Evolutionary conservation across 2,329 filamentous ascomycete genomes (phyloP).

Genomic region (Aspergillus sp.): DNA sequence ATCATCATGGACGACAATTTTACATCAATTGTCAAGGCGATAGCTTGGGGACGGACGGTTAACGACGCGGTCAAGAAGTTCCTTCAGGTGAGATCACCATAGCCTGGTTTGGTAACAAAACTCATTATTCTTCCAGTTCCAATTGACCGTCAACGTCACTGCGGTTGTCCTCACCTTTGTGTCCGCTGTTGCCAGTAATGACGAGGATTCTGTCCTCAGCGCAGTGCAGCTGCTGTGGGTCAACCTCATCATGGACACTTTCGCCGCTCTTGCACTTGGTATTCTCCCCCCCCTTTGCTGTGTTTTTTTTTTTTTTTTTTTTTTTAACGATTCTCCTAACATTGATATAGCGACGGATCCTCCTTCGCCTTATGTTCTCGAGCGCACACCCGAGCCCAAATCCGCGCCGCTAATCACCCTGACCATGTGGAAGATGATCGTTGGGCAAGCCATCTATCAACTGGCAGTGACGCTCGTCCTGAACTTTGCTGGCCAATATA

Average conservation of each 20-base stretch:
- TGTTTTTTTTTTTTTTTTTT: too few relatives aligned
- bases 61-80: conserved; percentile 78
- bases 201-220: conserved; percentile 61
- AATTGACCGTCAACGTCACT: conserved; percentile 63
- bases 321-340: neutral
- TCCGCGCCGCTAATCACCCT: conserved; percentile 46
- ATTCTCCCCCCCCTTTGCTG: neutral
- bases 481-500: conserved; percentile 45
- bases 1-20: conserved; percentile 90
- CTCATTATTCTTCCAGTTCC: conserved; percentile 29
- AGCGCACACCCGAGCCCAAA: conserved; percentile 52
- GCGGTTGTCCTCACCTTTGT: conserved; percentile 66
- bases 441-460: conserved; percentile 45
- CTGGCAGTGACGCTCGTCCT: conserved; percentile 42
- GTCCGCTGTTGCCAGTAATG: conserved; percentile 58
- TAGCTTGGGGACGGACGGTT: conserved; percentile 76
- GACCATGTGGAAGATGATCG: conserved; percentile 50
- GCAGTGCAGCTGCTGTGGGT: conserved; percentile 69
- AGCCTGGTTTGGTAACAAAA: neutral
- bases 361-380: conserved; percentile 58
- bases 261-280: conserved; percentile 61
- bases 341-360: conserved; percentile 55
- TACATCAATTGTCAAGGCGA: conserved; percentile 76
- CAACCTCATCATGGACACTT: conserved; percentile 70
- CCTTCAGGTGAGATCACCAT: conserved; percentile 42